Evolutionary conservation across 2,329 filamentous ascomycete genomes (phyloP).

Genomic region (Phyllosticta paracitricarpa): DNA sequence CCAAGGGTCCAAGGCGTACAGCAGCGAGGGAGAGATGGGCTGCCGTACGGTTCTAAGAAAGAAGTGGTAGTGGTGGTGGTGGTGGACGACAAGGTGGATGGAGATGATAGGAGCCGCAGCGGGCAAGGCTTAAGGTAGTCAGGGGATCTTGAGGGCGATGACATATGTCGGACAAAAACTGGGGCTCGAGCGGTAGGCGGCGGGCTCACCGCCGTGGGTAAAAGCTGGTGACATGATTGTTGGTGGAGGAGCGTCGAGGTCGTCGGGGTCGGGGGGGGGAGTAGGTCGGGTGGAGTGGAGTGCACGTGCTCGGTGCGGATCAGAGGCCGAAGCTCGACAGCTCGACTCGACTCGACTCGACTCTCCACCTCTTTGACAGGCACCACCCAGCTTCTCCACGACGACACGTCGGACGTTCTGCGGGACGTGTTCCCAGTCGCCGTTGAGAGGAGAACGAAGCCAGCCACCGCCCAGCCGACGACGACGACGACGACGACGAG

Average conservation of each 20-base stretch:
- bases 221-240: not conserved
- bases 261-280: too few species aligned
- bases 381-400: constrained; percentile 7
- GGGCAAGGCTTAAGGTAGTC: too few species aligned
- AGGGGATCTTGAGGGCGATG: too few species aligned
- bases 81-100: not conserved
- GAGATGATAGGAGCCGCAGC: too few species aligned
- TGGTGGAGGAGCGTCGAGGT: not conserved
- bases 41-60: not conserved
- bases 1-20: constrained; percentile 9
- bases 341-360: not conserved
- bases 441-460: not conserved
- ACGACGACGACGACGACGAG: not conserved
- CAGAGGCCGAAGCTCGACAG: constrained; percentile 7
- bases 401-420: constrained; percentile 7
- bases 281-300: not conserved
- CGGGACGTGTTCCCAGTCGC: not conserved
- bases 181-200: not conserved
- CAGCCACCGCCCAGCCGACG: not conserved
- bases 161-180: too few species aligned
- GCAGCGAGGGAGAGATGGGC: not conserved
- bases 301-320: constrained; percentile 10
- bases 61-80: not conserved
- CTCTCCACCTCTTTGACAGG: constrained; percentile 3
- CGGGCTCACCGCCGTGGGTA: not conserved